Evolutionary conservation across 345 rosid genomes (phyloP), one percentile per base, ranked within the genome.

Genomic region (Adansonia digitata): DNA sequence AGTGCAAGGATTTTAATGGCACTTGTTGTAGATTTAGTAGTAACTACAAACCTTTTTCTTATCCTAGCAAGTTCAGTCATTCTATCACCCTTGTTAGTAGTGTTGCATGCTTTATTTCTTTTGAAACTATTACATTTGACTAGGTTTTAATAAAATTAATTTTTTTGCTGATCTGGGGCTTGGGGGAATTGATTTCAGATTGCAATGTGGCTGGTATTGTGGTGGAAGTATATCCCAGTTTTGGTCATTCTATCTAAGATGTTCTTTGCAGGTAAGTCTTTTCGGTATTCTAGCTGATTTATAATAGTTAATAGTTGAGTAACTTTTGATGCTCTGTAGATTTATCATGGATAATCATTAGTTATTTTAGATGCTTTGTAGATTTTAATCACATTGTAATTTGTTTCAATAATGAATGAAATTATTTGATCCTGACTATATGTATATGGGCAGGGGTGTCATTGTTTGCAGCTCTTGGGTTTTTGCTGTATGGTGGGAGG

Each of bases 401-500:
- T 72, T 53, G 6, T 55, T 15, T 35, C 69, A 31, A 45, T 53
- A 42, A 27, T 49, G 73, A 83, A 66, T 65, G 42, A 15, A 66
- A 24, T 49, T 75, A 57, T 24, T 71, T 75, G 66, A 18, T 82
- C 27, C 69, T 20, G 42, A 53, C 35, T 34, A n/a, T 40, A 1
- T 46, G 29, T 74, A 0, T 53, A 48, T 74, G 78, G 52, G 75
- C 88, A 93, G 98, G 92, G 48, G 94, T 87, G 53, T 93, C 97
- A 45, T 81, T 93, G 83, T 85, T 90, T 46, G 93, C 98, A 0
- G 96, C 98, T 45, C 87, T 94, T 66, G 98, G 96, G 20, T 94
- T 94, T 77, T 80, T 94, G 77, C 90, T 94, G 17, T 94, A 90
- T 70, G 98, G 98, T 53, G 98, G 98, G 88, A 92, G 98, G 98